Base-by-base conservation (phyloP, 2,329 filamentous ascomycete species). In the Pleomassaria siparia region DNA sequence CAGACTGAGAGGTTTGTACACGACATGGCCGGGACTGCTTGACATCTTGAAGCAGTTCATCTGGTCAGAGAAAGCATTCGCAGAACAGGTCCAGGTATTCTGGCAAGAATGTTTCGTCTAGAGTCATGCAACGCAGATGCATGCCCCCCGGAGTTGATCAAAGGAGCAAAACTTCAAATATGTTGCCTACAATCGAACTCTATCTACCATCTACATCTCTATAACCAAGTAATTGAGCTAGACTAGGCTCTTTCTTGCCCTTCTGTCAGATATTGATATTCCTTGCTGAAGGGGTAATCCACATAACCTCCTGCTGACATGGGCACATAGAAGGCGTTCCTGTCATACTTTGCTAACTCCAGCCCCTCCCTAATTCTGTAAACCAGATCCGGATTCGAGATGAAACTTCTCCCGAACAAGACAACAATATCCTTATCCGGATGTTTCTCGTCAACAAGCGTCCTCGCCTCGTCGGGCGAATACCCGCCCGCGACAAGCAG, bases 311-410 rank as follows among this genome's bases (percentile, higher is more conserved):
- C 50, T 5, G 29, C 16, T n/a, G 50, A 53, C 30, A 58, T 55
- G 9, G 55, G 35, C 16, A 48, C 56, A 53, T 77, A 76, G 52
- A 76, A 76, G 1, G 66, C 70, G 26, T 55, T 53, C 11, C 74
- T 60, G 53, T 77, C 64, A 51, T 76, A 77, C 39, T 62, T 58
- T 13, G 56, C 60, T 26, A 77, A 52, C 12, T 62, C 56, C 9
- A 78, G 56, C 4, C 66, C 65, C 36, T 73, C 52, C 51, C 63
- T 60, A 13, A 78, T 48, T 16, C 74, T 62, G 49, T 71, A 77
- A 2, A 72, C 69, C 9, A 78, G 58, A 52, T 78, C 75, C 3
- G 74, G 75, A 18, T 69, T 77, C 22, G 70, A 62, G 44, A 76
- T 74, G 51, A 74, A 78, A 36, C 70, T 69, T 29, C 75, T 55